Conservation (phyloP, 2,329 filamentous ascomycete genomes). For the Fusarium decemcellulare region DNA sequence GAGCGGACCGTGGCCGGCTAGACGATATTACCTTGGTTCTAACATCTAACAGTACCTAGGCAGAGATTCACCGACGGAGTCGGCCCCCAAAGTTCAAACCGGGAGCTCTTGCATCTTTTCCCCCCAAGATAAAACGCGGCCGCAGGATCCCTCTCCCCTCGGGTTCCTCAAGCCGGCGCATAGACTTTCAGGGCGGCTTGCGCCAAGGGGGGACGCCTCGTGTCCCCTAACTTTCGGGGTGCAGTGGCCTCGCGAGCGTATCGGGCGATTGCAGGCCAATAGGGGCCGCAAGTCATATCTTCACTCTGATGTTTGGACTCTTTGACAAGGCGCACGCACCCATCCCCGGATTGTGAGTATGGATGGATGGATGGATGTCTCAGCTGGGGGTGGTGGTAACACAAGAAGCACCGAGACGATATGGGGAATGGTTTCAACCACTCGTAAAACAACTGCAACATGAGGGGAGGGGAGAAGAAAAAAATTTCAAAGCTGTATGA, state of each 20-base stretch:
- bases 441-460: slow-evolving; percentile 16
- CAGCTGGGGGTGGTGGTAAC: slow-evolving; percentile 29
- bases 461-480: neutral
- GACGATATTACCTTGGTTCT: neutral
- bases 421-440: slow-evolving; percentile 1
- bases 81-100: no score
- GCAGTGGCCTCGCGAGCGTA: slow-evolving; percentile 21
- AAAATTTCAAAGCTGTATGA: neutral
- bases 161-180: slow-evolving; percentile 19
- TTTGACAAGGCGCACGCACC: slow-evolving; percentile 23
- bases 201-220: slow-evolving; percentile 1
- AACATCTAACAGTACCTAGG: no score
- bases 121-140: slow-evolving; percentile 1
- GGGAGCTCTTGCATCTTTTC: neutral
- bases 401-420: slow-evolving; percentile 8
- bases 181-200: slow-evolving; percentile 11
- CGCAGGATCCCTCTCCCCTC: neutral
- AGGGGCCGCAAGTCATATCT: neutral
- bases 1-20: neutral
- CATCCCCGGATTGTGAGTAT: slow-evolving; percentile 23
- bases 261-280: slow-evolving; percentile 34
- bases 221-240: slow-evolving; percentile 25
- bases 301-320: slow-evolving; percentile 2
- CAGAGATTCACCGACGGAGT: no score
- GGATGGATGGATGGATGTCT: no score